Base-by-base conservation (phyloP, 2,329 filamentous ascomycete genomes). In the Aspergillus aculeatus region DNA sequence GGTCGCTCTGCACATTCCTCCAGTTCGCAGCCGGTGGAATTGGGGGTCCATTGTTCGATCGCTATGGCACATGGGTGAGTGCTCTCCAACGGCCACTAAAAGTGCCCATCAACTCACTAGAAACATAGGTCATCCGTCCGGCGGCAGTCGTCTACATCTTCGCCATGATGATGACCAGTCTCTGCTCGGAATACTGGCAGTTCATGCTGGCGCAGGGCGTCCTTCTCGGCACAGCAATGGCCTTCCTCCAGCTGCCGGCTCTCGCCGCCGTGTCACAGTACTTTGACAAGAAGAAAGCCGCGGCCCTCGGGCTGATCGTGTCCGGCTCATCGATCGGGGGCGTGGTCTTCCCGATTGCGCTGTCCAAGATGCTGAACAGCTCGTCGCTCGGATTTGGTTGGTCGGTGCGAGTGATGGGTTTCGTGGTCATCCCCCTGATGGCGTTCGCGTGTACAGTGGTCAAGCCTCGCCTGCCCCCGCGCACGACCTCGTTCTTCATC, bases 111-210 rank as follows among this genome's bases (percentile, higher is more conserved):
- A 16, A 6, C 24, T 31, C 23, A 5, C 23, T 49, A 29, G 12
- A 11, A 5, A 16, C 2, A 14, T 21, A 68, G 65, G 53, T 66
- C 10, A 63, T 68, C 23, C 56, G 62, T 1, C 58, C 61, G 14
- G 55, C 65, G 2, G 60, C 59, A 1, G 10, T 68, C 4, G n/a
- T 56, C 4, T 65, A 62, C 32, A 81, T 89, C 19, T 83, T 88
- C 56, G 83, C 84, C 4, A 68, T 89, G 5, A 88, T 89, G 84
- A 86, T 88, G 84, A 79, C 83, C 0, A 82, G 79, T 5, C 72
- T 89, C 59, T 86, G 78, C 53, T 81, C 75, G 0, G 62, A 82
- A 56, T 84, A 83, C 68, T 85, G 80, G 63, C 83, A 84, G 32
- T 80, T 84, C 65, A 72, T 85, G 32, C 69, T 75, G 3, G 68